Base-by-base conservation (phyloP, 2,329 filamentous ascomycete species). In the Paecilomyces niveus region DNA sequence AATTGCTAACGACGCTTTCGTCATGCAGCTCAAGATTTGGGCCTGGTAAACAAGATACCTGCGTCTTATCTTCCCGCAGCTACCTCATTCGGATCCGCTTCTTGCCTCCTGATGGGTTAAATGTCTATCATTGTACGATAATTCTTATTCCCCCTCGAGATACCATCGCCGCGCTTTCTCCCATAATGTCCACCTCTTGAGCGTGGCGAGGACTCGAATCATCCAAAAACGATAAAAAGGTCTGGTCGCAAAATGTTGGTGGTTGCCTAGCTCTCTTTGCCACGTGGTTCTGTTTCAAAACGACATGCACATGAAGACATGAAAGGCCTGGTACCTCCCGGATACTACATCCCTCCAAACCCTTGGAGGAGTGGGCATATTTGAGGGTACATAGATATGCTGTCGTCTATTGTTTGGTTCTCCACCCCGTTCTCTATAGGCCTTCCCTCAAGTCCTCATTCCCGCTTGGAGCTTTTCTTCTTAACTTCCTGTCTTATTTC, bases 1-100 rank as follows among this genome's bases (percentile, higher is more conserved):
- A 35, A 10, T 29, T 13, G 31, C 57, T 32, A 45, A 35, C 32
- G 54, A 24, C 45, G 13, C 26, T 29, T 39, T n/a, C 53, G 54
- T 57, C 24, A 29, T 70, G 61, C 63, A 92, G 89, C 87, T 93
- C 76, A 92, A 92, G 84, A 86, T 93, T 74, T 93, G 89, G 89
- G 89, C 89, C 63, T 91, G 89, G 80, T 90, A 88, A 70, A 67
- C 54, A 69, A 68, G 69, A 71, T 72, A 73, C 69, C 71, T 71
- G 65, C 66, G 15, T 69, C 63, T 68, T 69, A 67, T 67, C 67
- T 66, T 64, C 68, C 68, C 68, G 65, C 69, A 66, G 71, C 69
- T 66, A 68, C 67, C 64, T 70, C 66, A 68, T 72, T 69, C 66
- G 65, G 69, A 72, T 67, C 63, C 63, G 63, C 68, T 64, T 62